A percentile compares a stretch with the other conserved stretches of the same genome.
Conservation (phyloP, 2,329 filamentous ascomycete genomes). For the Fusarium lyarnte region DNA sequence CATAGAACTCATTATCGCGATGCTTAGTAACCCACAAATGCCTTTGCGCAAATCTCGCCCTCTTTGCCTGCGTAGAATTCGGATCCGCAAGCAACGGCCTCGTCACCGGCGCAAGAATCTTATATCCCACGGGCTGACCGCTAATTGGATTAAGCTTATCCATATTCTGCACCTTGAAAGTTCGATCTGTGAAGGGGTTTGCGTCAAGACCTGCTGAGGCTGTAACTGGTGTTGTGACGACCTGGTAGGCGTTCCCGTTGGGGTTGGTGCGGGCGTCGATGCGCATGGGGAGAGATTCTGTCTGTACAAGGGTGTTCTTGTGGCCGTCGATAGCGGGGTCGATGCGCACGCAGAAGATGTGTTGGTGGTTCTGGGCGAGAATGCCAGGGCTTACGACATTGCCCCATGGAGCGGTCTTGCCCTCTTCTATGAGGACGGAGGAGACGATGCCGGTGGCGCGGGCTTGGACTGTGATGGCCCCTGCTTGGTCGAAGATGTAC, state of each 20-base stretch:
- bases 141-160: slow-evolving; percentile 54
- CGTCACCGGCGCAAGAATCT: slow-evolving; percentile 53
- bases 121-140: slow-evolving; percentile 59
- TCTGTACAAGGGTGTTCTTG: slow-evolving; percentile 61
- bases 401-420: slow-evolving; percentile 62
- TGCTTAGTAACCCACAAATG: slow-evolving; percentile 59
- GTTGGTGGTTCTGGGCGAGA: slow-evolving; percentile 75
- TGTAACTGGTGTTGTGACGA: slow-evolving; percentile 55
- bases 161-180: slow-evolving; percentile 62
- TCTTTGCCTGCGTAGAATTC: slow-evolving; percentile 51
- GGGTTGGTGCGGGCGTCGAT: slow-evolving; percentile 56
- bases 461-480: slow-evolving; percentile 68
- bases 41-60: slow-evolving; percentile 55
- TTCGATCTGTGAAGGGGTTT: slow-evolving; percentile 58
- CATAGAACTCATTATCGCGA: slow-evolving; percentile 56
- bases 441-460: slow-evolving; percentile 74
- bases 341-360: slow-evolving; percentile 72
- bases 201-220: slow-evolving; percentile 59
- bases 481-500: slow-evolving; percentile 68
- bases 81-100: slow-evolving; percentile 54
- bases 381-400: slow-evolving; percentile 72
- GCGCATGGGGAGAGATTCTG: slow-evolving; percentile 55
- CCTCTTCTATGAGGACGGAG: slow-evolving; percentile 67
- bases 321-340: slow-evolving; percentile 72
- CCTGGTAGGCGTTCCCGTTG: slow-evolving; percentile 56